These are phyloP conservation scores for Setomelanomma holmii DNA, from an alignment of 2,329 filamentous ascomycete species.

Conservation along the genomic window DNA sequence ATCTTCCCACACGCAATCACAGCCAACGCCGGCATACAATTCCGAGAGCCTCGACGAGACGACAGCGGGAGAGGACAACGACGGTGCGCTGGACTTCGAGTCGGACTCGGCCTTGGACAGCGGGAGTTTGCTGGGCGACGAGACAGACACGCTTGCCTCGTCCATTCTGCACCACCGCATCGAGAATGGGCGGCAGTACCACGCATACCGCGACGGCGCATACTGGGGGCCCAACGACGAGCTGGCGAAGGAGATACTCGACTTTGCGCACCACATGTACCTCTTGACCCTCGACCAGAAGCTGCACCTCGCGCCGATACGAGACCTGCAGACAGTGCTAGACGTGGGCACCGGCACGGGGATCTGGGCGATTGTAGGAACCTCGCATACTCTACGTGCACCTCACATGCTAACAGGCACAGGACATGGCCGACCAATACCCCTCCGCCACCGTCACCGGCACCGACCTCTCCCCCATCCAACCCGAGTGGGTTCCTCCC, in stretches of 20 bases:
- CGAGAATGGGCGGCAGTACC: slow-evolving; percentile 48
- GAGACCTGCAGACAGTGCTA: slow-evolving; percentile 36
- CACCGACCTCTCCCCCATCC: slow-evolving; percentile 58
- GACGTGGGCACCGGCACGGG: slow-evolving; percentile 48
- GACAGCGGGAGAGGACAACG: slow-evolving; percentile 7
- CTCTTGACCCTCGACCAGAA: slow-evolving; percentile 44
- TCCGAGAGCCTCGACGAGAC: not conserved
- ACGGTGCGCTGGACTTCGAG: slow-evolving; percentile 17
- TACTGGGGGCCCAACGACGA: slow-evolving; percentile 55
- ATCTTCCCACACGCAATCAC: slow-evolving; percentile 4
- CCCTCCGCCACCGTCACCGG: slow-evolving; percentile 47
- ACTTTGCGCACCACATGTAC: slow-evolving; percentile 53
- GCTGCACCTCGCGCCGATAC: slow-evolving; percentile 43
- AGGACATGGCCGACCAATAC: slow-evolving; percentile 40
- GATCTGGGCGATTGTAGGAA: slow-evolving; percentile 44
- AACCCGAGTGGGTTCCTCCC: slow-evolving; percentile 56
- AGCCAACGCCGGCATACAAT: slow-evolving; percentile 1
- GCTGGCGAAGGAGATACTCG: slow-evolving; percentile 51
- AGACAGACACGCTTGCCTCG: slow-evolving; percentile 46
- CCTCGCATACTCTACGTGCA: not conserved
- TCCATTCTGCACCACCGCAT: slow-evolving; percentile 46
- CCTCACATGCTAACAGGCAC: not conserved
- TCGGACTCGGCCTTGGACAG: slow-evolving; percentile 48
- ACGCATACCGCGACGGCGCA: slow-evolving; percentile 46
- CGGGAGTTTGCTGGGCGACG: slow-evolving; percentile 44